Evolutionary conservation across 1,284 basidiomycete genomes (phyloP).

Genomic region (Boletus mariae): DNA sequence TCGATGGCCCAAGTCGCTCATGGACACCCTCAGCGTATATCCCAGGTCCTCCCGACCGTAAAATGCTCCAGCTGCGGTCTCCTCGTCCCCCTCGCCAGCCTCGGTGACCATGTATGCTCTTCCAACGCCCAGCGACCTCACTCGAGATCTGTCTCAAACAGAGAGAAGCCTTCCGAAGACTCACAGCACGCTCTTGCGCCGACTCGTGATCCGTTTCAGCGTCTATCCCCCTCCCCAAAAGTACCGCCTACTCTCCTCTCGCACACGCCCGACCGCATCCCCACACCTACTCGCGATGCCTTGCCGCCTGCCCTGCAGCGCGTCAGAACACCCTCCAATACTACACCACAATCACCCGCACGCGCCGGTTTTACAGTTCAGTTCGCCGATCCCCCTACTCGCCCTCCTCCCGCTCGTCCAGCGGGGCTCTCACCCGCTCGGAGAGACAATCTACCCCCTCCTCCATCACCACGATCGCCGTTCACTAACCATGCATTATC

Average conservation of each 20-base stretch:
- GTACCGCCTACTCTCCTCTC: not conserved
- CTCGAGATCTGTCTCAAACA: conserved; percentile 20
- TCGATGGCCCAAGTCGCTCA: conserved; percentile 44
- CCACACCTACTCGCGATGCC: conserved; percentile 18
- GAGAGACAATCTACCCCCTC: conserved; percentile 6
- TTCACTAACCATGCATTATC: conserved; percentile 3
- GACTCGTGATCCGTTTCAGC: conserved; percentile 29
- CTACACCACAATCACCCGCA: conserved; percentile 9
- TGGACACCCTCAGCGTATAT: conserved; percentile 44
- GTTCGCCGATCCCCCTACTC: conserved; percentile 11
- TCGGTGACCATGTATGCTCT: conserved; percentile 71
- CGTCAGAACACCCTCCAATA: conserved; percentile 18
- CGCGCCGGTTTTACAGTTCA: conserved; percentile 13
- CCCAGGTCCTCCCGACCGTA: conserved; percentile 75
- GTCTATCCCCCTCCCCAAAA: conserved; percentile 12
- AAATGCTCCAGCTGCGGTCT: conserved; percentile 77
- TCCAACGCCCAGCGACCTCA: conserved; percentile 35
- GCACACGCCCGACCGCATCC: conserved; percentile 14
- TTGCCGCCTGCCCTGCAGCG: conserved; percentile 18
- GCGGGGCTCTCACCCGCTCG: conserved; percentile 12
- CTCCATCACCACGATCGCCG: conserved; percentile 9
- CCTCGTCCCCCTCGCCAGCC: conserved; percentile 63
- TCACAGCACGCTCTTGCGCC: conserved; percentile 8
- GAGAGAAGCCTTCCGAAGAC: conserved; percentile 8
- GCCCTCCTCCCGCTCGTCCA: conserved; percentile 13